A percentile compares a stretch with the other conserved stretches of the same genome.
phyloP scores from a whole-genome alignment of 768 basidiomycete species.

The Rhodotorula diobovata region DNA sequence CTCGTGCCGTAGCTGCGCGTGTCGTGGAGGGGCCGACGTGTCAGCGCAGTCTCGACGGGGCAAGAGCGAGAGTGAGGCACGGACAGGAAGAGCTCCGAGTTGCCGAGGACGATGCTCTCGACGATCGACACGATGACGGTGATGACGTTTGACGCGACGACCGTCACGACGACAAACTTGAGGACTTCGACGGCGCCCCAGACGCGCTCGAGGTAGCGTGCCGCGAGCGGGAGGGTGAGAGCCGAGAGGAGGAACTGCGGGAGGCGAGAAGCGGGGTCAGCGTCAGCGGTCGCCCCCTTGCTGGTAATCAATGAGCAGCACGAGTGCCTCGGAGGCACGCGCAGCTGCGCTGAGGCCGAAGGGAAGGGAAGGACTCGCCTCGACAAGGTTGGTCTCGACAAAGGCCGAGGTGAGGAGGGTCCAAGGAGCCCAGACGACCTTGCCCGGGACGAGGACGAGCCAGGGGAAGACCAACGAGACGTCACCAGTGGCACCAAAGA shows the following conservation, averaged over 20 bases:
- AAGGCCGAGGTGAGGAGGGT: constrained; percentile 82
- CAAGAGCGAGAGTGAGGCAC: neutral
- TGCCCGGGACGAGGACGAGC: constrained; percentile 40
- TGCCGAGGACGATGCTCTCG: constrained; percentile 50
- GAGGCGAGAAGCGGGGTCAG: neutral
- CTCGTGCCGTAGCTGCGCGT: constrained; percentile 69
- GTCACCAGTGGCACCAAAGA: constrained; percentile 30
- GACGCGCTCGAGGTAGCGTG: constrained; percentile 85
- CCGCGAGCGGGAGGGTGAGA: constrained; percentile 70
- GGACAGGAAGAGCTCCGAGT: constrained; percentile 37
- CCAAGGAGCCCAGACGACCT: constrained; percentile 62
- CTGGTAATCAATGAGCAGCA: too few species aligned
- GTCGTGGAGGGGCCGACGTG: neutral
- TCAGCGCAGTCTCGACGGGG: neutral
- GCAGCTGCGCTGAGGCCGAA: too few species aligned
- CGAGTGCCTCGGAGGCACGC: neutral
- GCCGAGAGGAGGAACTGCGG: constrained; percentile 69
- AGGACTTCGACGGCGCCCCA: constrained; percentile 61
- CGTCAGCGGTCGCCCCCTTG: neutral
- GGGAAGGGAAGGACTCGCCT: constrained; percentile 57
- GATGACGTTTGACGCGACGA: constrained; percentile 80
- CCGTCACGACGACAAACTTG: constrained; percentile 64
- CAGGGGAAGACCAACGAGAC: constrained; percentile 37
- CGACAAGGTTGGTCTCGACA: constrained; percentile 75
- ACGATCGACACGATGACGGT: constrained; percentile 84